Conservation (phyloP, 2,329 filamentous ascomycete genomes). For the Aspergillus floridensis region DNA sequence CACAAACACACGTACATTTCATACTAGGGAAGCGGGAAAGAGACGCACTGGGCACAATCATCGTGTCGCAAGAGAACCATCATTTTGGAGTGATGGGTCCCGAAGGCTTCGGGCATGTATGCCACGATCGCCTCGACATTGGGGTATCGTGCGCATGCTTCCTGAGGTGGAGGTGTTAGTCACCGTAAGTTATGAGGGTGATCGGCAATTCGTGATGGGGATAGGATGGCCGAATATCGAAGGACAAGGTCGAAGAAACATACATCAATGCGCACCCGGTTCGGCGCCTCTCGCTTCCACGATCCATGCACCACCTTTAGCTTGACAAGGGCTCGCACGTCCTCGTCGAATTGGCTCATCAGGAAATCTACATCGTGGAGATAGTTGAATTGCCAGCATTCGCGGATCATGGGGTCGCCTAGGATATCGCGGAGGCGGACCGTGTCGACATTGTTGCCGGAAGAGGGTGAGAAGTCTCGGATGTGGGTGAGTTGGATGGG, state of each 20-base stretch:
- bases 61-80: constrained; percentile 78
- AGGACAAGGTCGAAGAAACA: too few relatives aligned
- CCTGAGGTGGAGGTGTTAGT: constrained; percentile 42
- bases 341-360: constrained; percentile 58
- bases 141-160: constrained; percentile 58
- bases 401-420: constrained; percentile 68
- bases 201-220: too few relatives aligned
- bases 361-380: constrained; percentile 59
- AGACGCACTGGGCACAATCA: constrained; percentile 61
- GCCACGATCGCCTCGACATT: constrained; percentile 72
- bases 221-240: too few relatives aligned
- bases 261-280: constrained; percentile 58
- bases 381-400: constrained; percentile 59
- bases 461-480: constrained; percentile 56
- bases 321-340: constrained; percentile 52
- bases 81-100: constrained; percentile 87
- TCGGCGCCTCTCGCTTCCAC: constrained; percentile 66
- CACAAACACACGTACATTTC: neutral
- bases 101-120: constrained; percentile 79
- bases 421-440: constrained; percentile 66
- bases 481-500: constrained; percentile 72
- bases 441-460: constrained; percentile 62
- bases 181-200: too few relatives aligned
- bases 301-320: constrained; percentile 63
- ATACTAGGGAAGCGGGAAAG: neutral